A percentile compares a stretch with the other conserved stretches of the same genome.
Conservation (phyloP, 306 rosid species). For the Cyclanthera cordifolia region DNA sequence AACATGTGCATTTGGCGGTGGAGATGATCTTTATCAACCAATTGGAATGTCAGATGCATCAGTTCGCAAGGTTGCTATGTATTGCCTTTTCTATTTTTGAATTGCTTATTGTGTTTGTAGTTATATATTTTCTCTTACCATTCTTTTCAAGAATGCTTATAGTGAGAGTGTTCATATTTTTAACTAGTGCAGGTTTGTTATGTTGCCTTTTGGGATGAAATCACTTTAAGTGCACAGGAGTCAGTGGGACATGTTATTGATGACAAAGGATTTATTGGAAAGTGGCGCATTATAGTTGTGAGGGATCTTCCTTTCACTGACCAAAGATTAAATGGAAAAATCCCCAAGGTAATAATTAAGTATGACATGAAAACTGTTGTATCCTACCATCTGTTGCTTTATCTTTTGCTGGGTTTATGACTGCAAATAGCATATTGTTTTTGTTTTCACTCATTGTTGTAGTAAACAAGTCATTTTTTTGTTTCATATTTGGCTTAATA, state of each 20-base stretch:
- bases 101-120: background rate
- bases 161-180: constrained; percentile 20
- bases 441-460: no score
- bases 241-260: constrained; percentile 41
- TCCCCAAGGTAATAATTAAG: constrained; percentile 36
- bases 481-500: no score
- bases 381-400: no score
- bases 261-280: constrained; percentile 59
- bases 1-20: constrained; percentile 98
- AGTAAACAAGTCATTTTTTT: no score
- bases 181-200: constrained; percentile 69
- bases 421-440: background rate
- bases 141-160: background rate
- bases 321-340: constrained; percentile 94
- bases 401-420: background rate
- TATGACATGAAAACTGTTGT: no score
- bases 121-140: background rate
- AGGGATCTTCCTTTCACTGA: constrained; percentile 81
- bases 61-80: constrained; percentile 43
- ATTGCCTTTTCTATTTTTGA: constrained; percentile 7
- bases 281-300: constrained; percentile 75
- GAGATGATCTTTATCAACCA: constrained; percentile 97
- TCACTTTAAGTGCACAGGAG: constrained; percentile 63
- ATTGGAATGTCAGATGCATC: constrained; percentile 80
- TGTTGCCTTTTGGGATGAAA: constrained; percentile 97